These are phyloP conservation scores for Aspergillus aculeatus DNA, from an alignment of 2,329 filamentous ascomycete species.

Conservation along the genomic window DNA sequence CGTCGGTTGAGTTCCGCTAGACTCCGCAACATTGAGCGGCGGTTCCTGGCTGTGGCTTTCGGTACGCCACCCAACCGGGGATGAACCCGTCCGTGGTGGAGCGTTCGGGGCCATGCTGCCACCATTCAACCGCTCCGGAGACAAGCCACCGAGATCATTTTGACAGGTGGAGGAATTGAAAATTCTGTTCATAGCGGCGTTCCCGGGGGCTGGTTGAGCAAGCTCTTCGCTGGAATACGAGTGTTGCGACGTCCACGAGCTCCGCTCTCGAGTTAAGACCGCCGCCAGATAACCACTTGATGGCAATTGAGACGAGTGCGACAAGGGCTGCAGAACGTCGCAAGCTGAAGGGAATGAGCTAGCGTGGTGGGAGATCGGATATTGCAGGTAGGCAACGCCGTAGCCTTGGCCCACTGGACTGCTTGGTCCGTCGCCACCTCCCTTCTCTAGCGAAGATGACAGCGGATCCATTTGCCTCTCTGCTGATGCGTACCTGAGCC, in stretches of 20 bases:
- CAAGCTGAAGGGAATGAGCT: slow-evolving; percentile 23
- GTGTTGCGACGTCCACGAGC: slow-evolving; percentile 9
- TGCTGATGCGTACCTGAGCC: slow-evolving; percentile 10
- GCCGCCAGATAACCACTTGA: slow-evolving; percentile 26
- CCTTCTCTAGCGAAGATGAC: slow-evolving; percentile 11
- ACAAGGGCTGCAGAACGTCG: slow-evolving; percentile 27
- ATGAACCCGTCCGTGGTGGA: slow-evolving; percentile 10
- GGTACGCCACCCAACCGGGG: slow-evolving; percentile 14
- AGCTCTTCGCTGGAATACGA: slow-evolving; percentile 6
- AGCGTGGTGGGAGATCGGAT: slow-evolving; percentile 4
- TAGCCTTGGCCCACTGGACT: slow-evolving; percentile 11
- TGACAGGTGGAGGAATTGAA: neutral
- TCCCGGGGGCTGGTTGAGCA: neutral
- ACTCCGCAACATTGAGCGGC: slow-evolving; percentile 13
- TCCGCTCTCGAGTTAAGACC: slow-evolving; percentile 16
- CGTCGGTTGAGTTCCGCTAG: slow-evolving; percentile 14
- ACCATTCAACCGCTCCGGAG: slow-evolving; percentile 8
- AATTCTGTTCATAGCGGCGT: neutral
- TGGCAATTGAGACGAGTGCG: slow-evolving; percentile 21
- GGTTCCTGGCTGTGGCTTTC: slow-evolving; percentile 9
- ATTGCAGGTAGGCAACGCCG: slow-evolving; percentile 5
- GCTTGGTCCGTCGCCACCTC: slow-evolving; percentile 19
- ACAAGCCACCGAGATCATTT: slow-evolving; percentile 5
- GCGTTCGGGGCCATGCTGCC: slow-evolving; percentile 10
- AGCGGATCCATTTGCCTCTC: slow-evolving; percentile 23